phyloP scores from a whole-genome alignment of 108 stramenopile genomes.

The Cylindrotheca fusiformis region DNA sequence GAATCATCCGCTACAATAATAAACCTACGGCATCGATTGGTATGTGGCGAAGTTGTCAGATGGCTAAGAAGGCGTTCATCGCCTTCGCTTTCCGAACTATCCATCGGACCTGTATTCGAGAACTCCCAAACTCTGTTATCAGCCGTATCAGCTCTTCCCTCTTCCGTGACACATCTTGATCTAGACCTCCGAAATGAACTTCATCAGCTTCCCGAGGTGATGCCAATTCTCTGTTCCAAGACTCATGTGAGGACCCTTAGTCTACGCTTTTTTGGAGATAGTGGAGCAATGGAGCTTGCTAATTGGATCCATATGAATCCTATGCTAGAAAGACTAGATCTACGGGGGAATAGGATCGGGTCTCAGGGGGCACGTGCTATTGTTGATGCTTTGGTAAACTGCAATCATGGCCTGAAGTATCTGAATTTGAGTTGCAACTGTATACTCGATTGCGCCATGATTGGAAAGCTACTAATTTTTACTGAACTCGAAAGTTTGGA shows the following conservation, averaged over 20 bases:
- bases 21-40: constrained; percentile 16
- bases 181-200: constrained; percentile 21
- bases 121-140: constrained; percentile 11
- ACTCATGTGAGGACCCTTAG: constrained; percentile 15
- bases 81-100: constrained; percentile 10
- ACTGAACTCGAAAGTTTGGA: constrained; percentile 12
- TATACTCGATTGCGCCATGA: constrained; percentile 3
- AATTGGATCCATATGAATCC: constrained; percentile 25
- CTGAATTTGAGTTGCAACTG: constrained; percentile 35
- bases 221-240: constrained; percentile 19
- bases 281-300: constrained; percentile 22
- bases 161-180: constrained; percentile 23
- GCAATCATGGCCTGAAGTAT: constrained; percentile 1
- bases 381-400: neutral
- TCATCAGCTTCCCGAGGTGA: constrained; percentile 7
- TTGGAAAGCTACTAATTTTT: neutral
- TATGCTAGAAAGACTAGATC: constrained; percentile 16
- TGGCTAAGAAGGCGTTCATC: constrained; percentile 2
- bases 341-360: constrained; percentile 23
- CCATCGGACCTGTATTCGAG: constrained; percentile 30
- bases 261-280: constrained; percentile 29
- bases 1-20: neutral
- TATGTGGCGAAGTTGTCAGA: constrained; percentile 8
- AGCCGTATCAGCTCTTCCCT: constrained; percentile 10
- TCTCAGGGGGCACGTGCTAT: constrained; percentile 14